Percentiles rank a stretch among this genome's conserved stretches.
phyloP scores from a whole-genome alignment of 2,329 filamentous ascomycete species.

The Hypoxylon sp. region DNA sequence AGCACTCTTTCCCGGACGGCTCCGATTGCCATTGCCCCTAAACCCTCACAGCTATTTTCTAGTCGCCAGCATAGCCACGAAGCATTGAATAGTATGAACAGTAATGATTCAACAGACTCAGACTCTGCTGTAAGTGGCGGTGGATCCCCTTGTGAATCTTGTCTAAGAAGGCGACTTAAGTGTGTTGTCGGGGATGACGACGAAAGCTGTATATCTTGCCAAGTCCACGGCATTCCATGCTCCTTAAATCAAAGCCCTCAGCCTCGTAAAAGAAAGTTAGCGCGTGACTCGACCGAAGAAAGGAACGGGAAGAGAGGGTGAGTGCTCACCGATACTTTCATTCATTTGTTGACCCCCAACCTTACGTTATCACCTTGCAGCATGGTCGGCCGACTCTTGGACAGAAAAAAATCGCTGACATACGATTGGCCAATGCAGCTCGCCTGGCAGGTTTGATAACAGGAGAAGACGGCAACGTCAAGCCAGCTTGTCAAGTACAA shows the following conservation, averaged over 20 bases:
- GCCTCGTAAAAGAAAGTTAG: constrained; percentile 84
- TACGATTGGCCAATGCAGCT: constrained; percentile 67
- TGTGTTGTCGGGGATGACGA: constrained; percentile 83
- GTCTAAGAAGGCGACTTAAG: constrained; percentile 79
- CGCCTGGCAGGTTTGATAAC: constrained; percentile 69
- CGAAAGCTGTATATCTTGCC: constrained; percentile 81
- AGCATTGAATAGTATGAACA: constrained; percentile 66
- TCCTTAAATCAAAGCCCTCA: constrained; percentile 83
- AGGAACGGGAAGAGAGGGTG: constrained; percentile 78
- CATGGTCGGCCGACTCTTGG: constrained; percentile 45
- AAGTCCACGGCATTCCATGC: constrained; percentile 83
- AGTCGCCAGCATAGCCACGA: constrained; percentile 66
- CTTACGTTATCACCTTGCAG: constrained; percentile 52
- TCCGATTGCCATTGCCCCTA: constrained; percentile 76
- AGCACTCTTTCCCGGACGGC: constrained; percentile 71
- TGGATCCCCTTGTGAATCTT: constrained; percentile 77
- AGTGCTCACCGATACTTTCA: constrained; percentile 57
- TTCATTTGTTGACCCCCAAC: constrained; percentile 50
- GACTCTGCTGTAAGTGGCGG: constrained; percentile 60
- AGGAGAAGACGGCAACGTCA: constrained; percentile 68
- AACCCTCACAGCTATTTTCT: constrained; percentile 64
- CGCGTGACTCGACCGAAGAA: constrained; percentile 73
- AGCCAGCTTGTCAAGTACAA: constrained; percentile 73
- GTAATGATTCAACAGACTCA: constrained; percentile 67
- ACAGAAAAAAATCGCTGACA: constrained; percentile 59